These are phyloP conservation scores for Nepenthes alata DNA, from an alignment of 179 eudicot genomes.

Conservation along the genomic window DNA sequence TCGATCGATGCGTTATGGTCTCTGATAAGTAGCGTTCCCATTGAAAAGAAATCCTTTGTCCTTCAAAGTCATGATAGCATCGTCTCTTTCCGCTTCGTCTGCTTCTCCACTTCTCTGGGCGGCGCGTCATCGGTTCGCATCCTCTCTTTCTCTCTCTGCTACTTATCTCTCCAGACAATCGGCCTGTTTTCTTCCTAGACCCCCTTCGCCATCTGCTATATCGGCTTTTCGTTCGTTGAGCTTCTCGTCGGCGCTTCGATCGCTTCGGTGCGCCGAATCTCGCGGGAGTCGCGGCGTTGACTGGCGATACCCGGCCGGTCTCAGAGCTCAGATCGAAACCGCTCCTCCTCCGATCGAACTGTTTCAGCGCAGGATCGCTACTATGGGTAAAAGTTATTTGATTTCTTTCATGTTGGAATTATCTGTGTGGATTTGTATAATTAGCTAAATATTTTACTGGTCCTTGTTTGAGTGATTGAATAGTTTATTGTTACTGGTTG, in stretches of 20 bases:
- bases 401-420: neutral
- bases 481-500: too few species aligned
- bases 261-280: slow-evolving; percentile 21
- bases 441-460: neutral
- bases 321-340: slow-evolving; percentile 40
- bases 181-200: neutral
- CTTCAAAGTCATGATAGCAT: slow-evolving; percentile 23
- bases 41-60: neutral
- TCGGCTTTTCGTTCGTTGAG: slow-evolving; percentile 21
- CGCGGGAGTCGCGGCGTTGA: slow-evolving; percentile 53
- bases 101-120: slow-evolving; percentile 20
- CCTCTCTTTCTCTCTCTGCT: slow-evolving; percentile 13
- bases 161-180: slow-evolving; percentile 3
- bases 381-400: slow-evolving; percentile 48
- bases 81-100: slow-evolving; percentile 11
- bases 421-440: neutral
- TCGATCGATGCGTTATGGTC: too few species aligned
- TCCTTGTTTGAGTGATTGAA: neutral
- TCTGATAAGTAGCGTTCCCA: too few species aligned
- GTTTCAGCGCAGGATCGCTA: slow-evolving; percentile 56
- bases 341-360: slow-evolving; percentile 43
- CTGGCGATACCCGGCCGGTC: slow-evolving; percentile 45
- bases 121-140: slow-evolving; percentile 20
- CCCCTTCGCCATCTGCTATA: slow-evolving; percentile 1
- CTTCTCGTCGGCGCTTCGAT: slow-evolving; percentile 32